These are phyloP conservation scores for Aspergillus panamensis DNA, from an alignment of 495 filamentous ascomycete species.

Conservation along the genomic window DNA sequence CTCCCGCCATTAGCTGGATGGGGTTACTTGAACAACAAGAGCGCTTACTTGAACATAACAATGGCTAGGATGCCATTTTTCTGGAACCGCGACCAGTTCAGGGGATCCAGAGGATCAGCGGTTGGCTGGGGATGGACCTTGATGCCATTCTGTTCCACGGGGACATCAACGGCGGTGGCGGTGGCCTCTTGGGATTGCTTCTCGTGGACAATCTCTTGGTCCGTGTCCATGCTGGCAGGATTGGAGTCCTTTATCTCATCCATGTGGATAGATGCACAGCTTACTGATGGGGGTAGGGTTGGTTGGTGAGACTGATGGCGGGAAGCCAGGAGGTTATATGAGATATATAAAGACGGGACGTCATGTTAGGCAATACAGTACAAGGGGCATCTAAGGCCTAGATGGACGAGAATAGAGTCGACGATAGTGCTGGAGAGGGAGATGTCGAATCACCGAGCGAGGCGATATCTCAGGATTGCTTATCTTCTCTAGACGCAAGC, in stretches of 20 bases:
- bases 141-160: conserved; percentile 31
- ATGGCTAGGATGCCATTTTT: conserved; percentile 53
- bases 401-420: neutral
- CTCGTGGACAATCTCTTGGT: neutral
- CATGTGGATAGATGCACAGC: neutral
- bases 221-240: conserved; percentile 1
- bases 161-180: conserved; percentile 16
- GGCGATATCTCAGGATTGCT: conserved; percentile 16
- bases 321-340: neutral
- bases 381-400: neutral
- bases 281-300: neutral
- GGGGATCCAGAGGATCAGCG: conserved; percentile 52
- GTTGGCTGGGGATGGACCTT: conserved; percentile 50
- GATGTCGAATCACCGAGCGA: conserved; percentile 16
- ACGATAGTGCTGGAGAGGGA: neutral
- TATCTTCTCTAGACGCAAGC: conserved; percentile 8
- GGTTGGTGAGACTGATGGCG: neutral
- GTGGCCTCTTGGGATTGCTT: conserved; percentile 1
- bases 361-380: neutral
- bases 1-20: too few relatives aligned
- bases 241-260: neutral
- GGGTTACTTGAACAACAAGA: too few relatives aligned
- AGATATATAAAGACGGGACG: neutral
- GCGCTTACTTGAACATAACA: conserved; percentile 53
- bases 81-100: conserved; percentile 52